Percentiles rank a stretch among this genome's conserved stretches.
Conservation (phyloP, 768 basidiomycete genomes). For the Suillus hirtellus region DNA sequence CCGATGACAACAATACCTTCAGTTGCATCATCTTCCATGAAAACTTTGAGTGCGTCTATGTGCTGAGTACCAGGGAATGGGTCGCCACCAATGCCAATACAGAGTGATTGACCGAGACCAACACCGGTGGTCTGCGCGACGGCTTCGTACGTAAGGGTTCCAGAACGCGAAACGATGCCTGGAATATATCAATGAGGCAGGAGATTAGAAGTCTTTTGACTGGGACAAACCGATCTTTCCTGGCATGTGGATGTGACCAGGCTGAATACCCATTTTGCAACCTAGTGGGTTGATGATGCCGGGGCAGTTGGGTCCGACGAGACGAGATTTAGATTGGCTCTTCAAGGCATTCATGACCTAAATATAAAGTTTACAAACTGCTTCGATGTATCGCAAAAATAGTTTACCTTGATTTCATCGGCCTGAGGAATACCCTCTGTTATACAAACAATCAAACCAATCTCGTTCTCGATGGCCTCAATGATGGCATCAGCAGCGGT, state of each 20-base stretch:
- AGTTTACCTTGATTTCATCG: conserved; percentile 85
- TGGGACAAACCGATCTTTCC: conserved; percentile 82
- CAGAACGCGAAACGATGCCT: conserved; percentile 95
- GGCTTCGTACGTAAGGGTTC: conserved; percentile 97
- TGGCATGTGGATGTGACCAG: conserved; percentile 95
- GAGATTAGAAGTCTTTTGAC: not conserved
- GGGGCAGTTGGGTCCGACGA: conserved; percentile 98
- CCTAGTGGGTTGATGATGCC: conserved; percentile 96
- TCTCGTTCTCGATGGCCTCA: conserved; percentile 98
- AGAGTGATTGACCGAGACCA: conserved; percentile 94
- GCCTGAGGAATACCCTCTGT: conserved; percentile 98
- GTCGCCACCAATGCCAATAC: conserved; percentile 96
- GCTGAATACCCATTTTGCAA: conserved; percentile 99
- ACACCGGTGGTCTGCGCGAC: conserved; percentile 96
- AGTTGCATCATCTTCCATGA: conserved; percentile 92
- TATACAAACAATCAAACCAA: conserved; percentile 95
- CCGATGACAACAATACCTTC: conserved; percentile 99
- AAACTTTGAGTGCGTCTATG: conserved; percentile 92
- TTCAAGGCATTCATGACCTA: conserved; percentile 94
- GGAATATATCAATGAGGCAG: not conserved
- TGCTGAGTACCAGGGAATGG: conserved; percentile 97
- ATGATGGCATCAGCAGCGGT: conserved; percentile 95
- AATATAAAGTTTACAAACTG: conserved; percentile 1
- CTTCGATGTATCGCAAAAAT: not conserved
- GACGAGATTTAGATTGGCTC: conserved; percentile 89